Base-by-base conservation (phyloP, 331 rosid species). In the Rosa hybrid region DNA sequence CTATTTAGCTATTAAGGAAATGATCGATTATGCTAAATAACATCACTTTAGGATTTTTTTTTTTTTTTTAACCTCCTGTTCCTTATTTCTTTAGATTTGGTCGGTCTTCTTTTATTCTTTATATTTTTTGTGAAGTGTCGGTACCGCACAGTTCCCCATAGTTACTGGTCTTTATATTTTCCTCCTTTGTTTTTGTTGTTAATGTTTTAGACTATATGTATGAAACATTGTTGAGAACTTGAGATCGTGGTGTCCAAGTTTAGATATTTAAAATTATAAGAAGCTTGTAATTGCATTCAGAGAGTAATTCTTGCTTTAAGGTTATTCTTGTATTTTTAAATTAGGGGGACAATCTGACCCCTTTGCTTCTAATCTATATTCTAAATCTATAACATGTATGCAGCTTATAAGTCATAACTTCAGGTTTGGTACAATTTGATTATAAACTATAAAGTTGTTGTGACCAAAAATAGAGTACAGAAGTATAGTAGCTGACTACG, bases 21-120 rank as follows among this genome's bases (percentile, higher is more conserved):
- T 77, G 54, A n/a, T n/a, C n/a, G n/a, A 12, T 64, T 30, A 63
- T 77, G 49, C 63, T 50, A 18, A 30, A 77, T 48, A 76, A 46
- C 27, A 25, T 65, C 71, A 45, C 45, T 4, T 4, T 27, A 12
- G 8, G 38, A 48, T 16, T 74, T 30, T 25, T 42, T n/a, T 38
- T 12, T 30, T 34, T 34, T 3, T 34, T 34, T 34, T 34, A 34
- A 38, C 51, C 57, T 25, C 10, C 56, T 23, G 20, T 45, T 14
- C 13, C 23, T 17, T 18, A 12, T 34, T 62, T 14, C 13, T 25
- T 17, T 27, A 18, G 17, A 14, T 14, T 27, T 45, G 38, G 56
- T 18, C 46, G 5, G 1, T 65, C 18, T n/a, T 17, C 27, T 8
- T 57, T n/a, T 8, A 34, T 34, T 77, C 74, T 49, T 77, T 77